Evolutionary conservation across 805 yeast species (phyloP).

Genomic region (Candida orba): DNA sequence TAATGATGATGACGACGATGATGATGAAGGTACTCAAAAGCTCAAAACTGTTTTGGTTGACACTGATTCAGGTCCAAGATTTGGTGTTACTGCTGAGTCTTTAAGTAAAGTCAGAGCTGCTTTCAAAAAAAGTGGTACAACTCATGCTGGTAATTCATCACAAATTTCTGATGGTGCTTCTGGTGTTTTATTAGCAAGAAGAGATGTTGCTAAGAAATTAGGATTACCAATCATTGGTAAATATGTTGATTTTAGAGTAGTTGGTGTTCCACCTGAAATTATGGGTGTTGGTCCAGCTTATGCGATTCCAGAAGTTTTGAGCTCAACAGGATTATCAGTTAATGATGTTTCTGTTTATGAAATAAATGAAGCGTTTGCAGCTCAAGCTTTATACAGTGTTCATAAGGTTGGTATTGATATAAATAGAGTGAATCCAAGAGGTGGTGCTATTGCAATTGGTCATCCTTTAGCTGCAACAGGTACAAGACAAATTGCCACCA

Average conservation of each 20-base stretch:
- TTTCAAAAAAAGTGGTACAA: slow-evolving; percentile 68
- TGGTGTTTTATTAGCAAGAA: slow-evolving; percentile 75
- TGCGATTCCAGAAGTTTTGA: slow-evolving; percentile 82
- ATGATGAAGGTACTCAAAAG: slow-evolving; percentile 9
- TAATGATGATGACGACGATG: slow-evolving; percentile 37
- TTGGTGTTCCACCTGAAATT: slow-evolving; percentile 94
- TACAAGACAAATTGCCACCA: slow-evolving; percentile 88
- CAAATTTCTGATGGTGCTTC: slow-evolving; percentile 97
- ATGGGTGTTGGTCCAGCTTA: slow-evolving; percentile 98
- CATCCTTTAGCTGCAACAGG: slow-evolving; percentile 92
- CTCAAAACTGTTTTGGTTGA: slow-evolving; percentile 34
- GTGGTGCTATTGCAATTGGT: slow-evolving; percentile 96
- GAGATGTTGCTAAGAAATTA: slow-evolving; percentile 73
- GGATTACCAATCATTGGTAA: slow-evolving; percentile 72
- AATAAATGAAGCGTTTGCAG: slow-evolving; percentile 95
- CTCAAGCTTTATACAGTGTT: slow-evolving; percentile 80
- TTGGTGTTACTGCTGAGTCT: slow-evolving; percentile 73
- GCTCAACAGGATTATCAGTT: slow-evolving; percentile 48
- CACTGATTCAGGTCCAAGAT: slow-evolving; percentile 87
- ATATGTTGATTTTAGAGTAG: slow-evolving; percentile 69
- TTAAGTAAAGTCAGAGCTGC: slow-evolving; percentile 79
- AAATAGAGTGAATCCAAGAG: slow-evolving; percentile 77
- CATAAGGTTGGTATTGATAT: slow-evolving; percentile 57
- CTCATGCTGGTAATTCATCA: slow-evolving; percentile 95
- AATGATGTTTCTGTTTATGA: slow-evolving; percentile 74